Base-by-base conservation (phyloP, 768 basidiomycete species). In the Tylopilus felleus region DNA sequence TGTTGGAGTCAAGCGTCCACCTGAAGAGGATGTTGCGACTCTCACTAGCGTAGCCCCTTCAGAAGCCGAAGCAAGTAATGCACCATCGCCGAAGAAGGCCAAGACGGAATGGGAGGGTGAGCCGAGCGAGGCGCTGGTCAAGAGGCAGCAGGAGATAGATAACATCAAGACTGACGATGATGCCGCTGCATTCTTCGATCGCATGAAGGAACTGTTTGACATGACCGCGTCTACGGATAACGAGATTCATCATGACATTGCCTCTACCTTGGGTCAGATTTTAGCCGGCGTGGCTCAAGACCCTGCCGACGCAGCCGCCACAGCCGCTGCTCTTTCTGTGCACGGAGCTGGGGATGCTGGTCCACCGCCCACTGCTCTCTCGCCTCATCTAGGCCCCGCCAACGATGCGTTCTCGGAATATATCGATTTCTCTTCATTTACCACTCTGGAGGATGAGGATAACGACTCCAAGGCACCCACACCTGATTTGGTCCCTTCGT, bases 81-180 rank as follows among this genome's bases (percentile, higher is more conserved):
- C 80, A 8, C 86, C 86, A 8, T 84, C 87, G 7, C 85, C 88
- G 14, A 90, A 90, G 72, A 82, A 85, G 44, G 65, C 71, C 46
- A 88, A 86, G 75, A 81, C 79, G 21, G 86, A 90, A 50, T 88
- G 84, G 83, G 85, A 87, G 44, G 79, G 80, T 9, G 74, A 80
- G 23, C 72, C 78, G 16, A 83, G 73, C 57, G 82, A 85, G 40
- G 76, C 73, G 23, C 62, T 81, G 51, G 63, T 69, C 27, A 75
- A 72, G 66, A 72, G 62, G 54, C 64, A 73, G 43, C 73, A 75
- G 53, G 71, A 75, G 48, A 49, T 70, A 29, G 73, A 77, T 5
- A 71, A 65, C 39, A 76, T 86, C 62, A 81, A 85, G 75, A 82
- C 82, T 0, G 83, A 84, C 38, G 86, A 88, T 46, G 86, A 90